Conservation (phyloP, 768 basidiomycete species). For the Leucocoprinus birnbaumii region DNA sequence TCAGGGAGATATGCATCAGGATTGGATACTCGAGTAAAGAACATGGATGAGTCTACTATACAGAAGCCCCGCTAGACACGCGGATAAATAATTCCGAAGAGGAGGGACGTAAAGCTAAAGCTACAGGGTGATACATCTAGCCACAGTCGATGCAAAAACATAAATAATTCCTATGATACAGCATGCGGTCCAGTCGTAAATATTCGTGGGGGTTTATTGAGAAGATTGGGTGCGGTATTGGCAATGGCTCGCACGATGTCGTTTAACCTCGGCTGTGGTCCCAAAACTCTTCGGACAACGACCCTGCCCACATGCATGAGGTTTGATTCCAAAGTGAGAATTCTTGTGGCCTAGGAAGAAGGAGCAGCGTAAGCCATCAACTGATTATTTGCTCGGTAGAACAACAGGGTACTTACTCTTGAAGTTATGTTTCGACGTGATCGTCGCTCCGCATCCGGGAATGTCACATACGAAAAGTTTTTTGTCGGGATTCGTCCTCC, state of each 20-base stretch:
- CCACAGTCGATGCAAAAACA: not conserved
- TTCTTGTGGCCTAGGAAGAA: not conserved
- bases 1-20: no score
- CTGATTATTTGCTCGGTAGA: not conserved
- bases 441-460: slow-evolving; percentile 7
- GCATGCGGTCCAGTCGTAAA: no score
- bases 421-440: slow-evolving; percentile 10
- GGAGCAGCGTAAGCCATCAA: not conserved
- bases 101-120: not conserved
- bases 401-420: not conserved
- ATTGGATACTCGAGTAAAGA: no score
- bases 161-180: not conserved
- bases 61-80: not conserved
- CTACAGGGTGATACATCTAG: not conserved
- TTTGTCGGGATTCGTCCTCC: slow-evolving; percentile 6
- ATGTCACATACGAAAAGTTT: not conserved
- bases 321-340: slow-evolving; percentile 6
- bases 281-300: slow-evolving; percentile 1
- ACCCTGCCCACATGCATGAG: slow-evolving; percentile 7
- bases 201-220: no score
- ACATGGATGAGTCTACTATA: no score
- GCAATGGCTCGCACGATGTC: slow-evolving; percentile 8
- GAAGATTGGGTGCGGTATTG: not conserved
- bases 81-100: not conserved
- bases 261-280: slow-evolving; percentile 7